These are phyloP conservation scores for Saccharum hybrid DNA, from an alignment of 202 grass and related monocot species.

Conservation along the genomic window DNA sequence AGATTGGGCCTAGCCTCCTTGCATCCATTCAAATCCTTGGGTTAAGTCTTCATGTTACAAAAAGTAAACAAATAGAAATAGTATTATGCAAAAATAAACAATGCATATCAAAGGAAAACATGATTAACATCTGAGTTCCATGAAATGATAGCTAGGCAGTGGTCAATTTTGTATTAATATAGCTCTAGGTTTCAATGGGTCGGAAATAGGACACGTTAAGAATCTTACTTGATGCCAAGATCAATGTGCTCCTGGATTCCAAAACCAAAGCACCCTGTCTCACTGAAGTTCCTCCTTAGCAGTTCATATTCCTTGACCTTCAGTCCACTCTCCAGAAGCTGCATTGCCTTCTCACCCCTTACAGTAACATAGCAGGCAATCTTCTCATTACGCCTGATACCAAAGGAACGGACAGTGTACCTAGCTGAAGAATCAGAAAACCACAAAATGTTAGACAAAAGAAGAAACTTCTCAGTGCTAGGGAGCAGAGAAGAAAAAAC, in stretches of 20 bases:
- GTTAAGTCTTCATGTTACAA: neutral
- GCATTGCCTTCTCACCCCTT: conserved; percentile 72
- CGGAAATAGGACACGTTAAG: no score
- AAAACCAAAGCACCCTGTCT: conserved; percentile 67
- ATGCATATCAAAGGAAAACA: neutral
- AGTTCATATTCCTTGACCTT: conserved; percentile 80
- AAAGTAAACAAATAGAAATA: neutral
- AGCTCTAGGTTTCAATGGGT: neutral
- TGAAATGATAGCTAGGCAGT: neutral
- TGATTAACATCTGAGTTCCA: neutral
- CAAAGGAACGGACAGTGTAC: conserved; percentile 74
- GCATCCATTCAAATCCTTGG: neutral
- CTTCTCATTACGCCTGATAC: conserved; percentile 80
- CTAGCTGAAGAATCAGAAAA: conserved; percentile 49
- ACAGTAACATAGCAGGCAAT: conserved; percentile 73
- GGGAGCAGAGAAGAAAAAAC: conserved; percentile 4
- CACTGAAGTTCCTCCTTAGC: conserved; percentile 76
- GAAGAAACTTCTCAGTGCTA: neutral
- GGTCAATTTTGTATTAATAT: neutral
- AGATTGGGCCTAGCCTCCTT: neutral
- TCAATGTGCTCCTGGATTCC: conserved; percentile 76
- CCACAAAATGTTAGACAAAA: conserved; percentile 2
- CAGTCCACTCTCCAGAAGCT: conserved; percentile 71
- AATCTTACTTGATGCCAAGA: conserved; percentile 68
- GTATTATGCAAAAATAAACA: neutral